Evolutionary conservation across 1,139 yeast genomes (phyloP), one percentile per base, ranked within the genome.

Genomic region (Yamadazyma triangularis): DNA sequence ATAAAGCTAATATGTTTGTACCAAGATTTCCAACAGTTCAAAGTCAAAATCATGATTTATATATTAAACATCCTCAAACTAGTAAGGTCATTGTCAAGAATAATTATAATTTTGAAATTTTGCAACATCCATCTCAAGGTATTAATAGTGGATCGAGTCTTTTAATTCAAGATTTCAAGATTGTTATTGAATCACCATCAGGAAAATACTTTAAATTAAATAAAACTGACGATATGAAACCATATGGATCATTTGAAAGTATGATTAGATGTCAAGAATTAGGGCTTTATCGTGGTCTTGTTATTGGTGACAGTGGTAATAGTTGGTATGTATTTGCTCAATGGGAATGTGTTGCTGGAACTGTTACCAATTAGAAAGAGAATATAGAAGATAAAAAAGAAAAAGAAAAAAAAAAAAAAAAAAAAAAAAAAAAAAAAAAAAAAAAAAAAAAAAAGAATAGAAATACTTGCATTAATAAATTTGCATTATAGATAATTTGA

Each of bases 291-390:
- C 70, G 89, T 32, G 93, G 91, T 2, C 69, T 89, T 31, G 87
- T 86, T 0, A 73, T 84, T 29, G 82, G 89, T 7, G 93, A 86
- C 45, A 73, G 80, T 29, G 88, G 88, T 4, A 72, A 73, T 39
- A 81, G 91, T 34, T 86, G 95, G 89, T 83, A 88, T 47, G 88
- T 85, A 5, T 87, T 86, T 58, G 89, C 95, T 8, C 95, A 87
- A 56, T 91, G 98, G 98, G 70, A 70, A 27, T 83, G 93, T 53
- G 51, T 53, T 2, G 50, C 51, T 14, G 58, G 58, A 0, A 32
- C 44, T 10, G 47, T 51, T 15, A 44, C 38, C 16, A 36, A 38
- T 22, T 39, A 32, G 22, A n/a, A n/a, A n/a, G n/a, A n/a, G n/a
- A n/a, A n/a, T n/a, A n/a, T n/a, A n/a, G n/a, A n/a, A n/a, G n/a